Percentiles rank a stretch among this genome's conserved stretches.
These are phyloP conservation scores for Nigrospora osmanthi DNA, from an alignment of 2,329 filamentous ascomycete species.

Conservation along the genomic window DNA sequence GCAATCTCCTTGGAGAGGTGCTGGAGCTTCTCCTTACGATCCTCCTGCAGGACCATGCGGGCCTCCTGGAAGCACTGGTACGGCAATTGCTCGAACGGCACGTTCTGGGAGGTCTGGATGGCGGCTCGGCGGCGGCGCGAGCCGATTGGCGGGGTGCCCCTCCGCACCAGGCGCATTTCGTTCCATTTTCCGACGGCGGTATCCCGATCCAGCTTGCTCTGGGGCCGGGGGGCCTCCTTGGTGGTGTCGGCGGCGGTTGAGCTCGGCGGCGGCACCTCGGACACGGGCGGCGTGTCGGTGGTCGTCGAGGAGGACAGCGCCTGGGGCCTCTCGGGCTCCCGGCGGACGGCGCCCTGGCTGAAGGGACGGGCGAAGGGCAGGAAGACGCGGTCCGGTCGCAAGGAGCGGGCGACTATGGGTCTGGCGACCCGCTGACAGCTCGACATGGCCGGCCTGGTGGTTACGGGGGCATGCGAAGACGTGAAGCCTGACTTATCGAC, in stretches of 20 bases:
- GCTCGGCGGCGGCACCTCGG: slow-evolving; percentile 9
- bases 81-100: slow-evolving; percentile 88
- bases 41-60: slow-evolving; percentile 69
- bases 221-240: slow-evolving; percentile 12
- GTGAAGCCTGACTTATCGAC: too few relatives aligned
- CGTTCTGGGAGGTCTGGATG: slow-evolving; percentile 52
- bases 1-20: slow-evolving; percentile 60
- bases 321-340: slow-evolving; percentile 24
- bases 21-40: slow-evolving; percentile 73
- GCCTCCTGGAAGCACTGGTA: slow-evolving; percentile 99
- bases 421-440: slow-evolving; percentile 50
- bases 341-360: slow-evolving; percentile 23
- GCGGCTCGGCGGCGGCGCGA: slow-evolving; percentile 77
- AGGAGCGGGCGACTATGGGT: slow-evolving; percentile 43
- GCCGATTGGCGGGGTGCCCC: slow-evolving; percentile 66
- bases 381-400: slow-evolving; percentile 30
- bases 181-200: slow-evolving; percentile 57
- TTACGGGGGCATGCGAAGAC: neutral
- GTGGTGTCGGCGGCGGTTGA: slow-evolving; percentile 7
- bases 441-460: slow-evolving; percentile 37
- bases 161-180: slow-evolving; percentile 61
- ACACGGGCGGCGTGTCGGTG: slow-evolving; percentile 10
- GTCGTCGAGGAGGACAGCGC: slow-evolving; percentile 12
- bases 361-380: slow-evolving; percentile 23
- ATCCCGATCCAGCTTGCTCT: slow-evolving; percentile 52